Evolutionary conservation across 1,284 basidiomycete genomes (phyloP), one percentile per base, ranked within the genome.

Genomic region (Mycena sp.): DNA sequence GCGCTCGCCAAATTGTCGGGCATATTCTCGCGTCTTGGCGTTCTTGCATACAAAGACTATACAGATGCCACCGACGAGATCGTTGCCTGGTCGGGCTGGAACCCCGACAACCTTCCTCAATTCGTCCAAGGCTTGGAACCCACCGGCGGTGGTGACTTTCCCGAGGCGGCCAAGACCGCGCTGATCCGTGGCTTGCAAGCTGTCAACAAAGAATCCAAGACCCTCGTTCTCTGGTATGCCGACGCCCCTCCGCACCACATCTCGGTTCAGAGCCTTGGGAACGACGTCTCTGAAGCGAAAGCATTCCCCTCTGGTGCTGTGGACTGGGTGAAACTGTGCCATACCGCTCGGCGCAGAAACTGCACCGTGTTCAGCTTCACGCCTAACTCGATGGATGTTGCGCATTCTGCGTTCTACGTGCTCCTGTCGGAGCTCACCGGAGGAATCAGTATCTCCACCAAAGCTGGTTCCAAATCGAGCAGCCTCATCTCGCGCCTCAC

Each of bases 101-200:
- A 78, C 62, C 22, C 67, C 10, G 56, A 72, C 5, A 70, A 74
- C 48, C 70, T 79, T 6, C 25, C 62, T 2, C 69, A 67, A 14
- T 77, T 77, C 39, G 76, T 76, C 1, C 55, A 55, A 30, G 65
- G 65, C 7, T 62, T 79, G 10, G 6, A 39, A 5, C 65, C 74
- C 7, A 59, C 65, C 1, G 76, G 77, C 30, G 78, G 78, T 34
- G 76, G 74, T n/a, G 77, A 79, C 69, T 77, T 67, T 37, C 78
- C 78, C 6, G 78, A 78, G 55, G 78, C 78, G 11, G 77, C 77
- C 38, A 78, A 79, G 60, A 77, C 75, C 7, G 78, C 75, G 9
- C 65, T 79, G 39, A 75, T 77, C 61, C 74, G 72, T 16, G 75
- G 65, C 20, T 61, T 79, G 70, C 71, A 78, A 62, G 69, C 69